These are phyloP conservation scores for Aspergillus cavernicola DNA, from an alignment of 495 filamentous ascomycete species.

Conservation along the genomic window DNA sequence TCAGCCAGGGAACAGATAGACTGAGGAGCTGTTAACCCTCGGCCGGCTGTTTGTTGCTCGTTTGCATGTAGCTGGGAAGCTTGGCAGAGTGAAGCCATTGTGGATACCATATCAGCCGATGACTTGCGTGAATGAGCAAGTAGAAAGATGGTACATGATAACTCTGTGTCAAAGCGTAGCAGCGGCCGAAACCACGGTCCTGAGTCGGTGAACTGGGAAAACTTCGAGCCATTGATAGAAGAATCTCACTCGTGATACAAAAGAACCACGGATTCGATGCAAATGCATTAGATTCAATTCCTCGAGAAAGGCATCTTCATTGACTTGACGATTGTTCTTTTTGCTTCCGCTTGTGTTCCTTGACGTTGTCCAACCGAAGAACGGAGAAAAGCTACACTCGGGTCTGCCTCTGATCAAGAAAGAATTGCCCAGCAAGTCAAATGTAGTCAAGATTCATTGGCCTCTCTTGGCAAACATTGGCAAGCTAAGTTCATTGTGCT, in stretches of 20 bases:
- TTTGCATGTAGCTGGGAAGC: neutral
- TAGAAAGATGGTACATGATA: neutral
- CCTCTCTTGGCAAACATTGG: neutral
- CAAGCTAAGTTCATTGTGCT: neutral
- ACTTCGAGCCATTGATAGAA: too few species aligned
- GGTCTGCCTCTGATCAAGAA: neutral
- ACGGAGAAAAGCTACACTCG: neutral
- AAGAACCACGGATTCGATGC: neutral
- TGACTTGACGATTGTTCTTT: neutral
- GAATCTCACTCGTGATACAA: neutral
- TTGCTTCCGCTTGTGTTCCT: neutral
- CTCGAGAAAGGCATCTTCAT: neutral
- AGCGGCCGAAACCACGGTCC: slow-evolving; percentile 1
- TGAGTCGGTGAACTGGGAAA: neutral
- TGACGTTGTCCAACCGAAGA: neutral
- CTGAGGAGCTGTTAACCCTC: neutral
- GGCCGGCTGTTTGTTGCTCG: neutral
- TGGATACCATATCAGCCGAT: slow-evolving; percentile 1
- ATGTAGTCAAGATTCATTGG: slow-evolving; percentile 1
- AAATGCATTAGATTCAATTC: too few species aligned
- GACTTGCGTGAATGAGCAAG: neutral
- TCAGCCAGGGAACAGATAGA: too few species aligned
- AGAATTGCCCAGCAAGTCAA: neutral
- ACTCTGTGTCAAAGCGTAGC: too few species aligned
- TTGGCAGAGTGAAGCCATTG: neutral